Evolutionary conservation across 2,329 filamentous ascomycete genomes (phyloP).

Genomic region (Pseudocercospora vitis): DNA sequence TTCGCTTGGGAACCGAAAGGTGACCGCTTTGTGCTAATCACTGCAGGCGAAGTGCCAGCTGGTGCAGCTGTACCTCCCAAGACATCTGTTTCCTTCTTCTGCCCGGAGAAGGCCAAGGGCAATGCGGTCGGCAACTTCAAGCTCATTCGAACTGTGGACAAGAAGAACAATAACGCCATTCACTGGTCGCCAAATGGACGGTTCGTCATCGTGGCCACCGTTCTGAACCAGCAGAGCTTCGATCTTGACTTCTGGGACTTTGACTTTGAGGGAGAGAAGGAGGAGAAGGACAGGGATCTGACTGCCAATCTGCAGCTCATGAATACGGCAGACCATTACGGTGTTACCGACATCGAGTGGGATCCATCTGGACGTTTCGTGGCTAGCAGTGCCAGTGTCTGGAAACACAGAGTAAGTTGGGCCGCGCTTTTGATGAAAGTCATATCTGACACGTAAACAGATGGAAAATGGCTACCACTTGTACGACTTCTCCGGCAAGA

Average conservation of each 20-base stretch:
- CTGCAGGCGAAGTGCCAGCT: slow-evolving; percentile 77
- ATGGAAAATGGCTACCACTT: slow-evolving; percentile 99
- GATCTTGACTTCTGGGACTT: slow-evolving; percentile 98
- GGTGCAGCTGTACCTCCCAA: slow-evolving; percentile 84
- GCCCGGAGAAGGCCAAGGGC: slow-evolving; percentile 90
- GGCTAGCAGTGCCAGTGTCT: slow-evolving; percentile 86
- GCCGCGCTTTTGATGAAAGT: not conserved
- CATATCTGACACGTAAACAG: slow-evolving; percentile 47
- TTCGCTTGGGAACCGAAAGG: slow-evolving; percentile 99
- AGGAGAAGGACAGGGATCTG: slow-evolving; percentile 84
- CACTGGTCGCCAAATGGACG: slow-evolving; percentile 97
- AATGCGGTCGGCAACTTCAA: slow-evolving; percentile 86
- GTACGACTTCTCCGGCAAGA: slow-evolving; percentile 91
- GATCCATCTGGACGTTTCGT: slow-evolving; percentile 95
- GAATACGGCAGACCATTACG: slow-evolving; percentile 93
- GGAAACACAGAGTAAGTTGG: slow-evolving; percentile 85
- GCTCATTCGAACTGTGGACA: slow-evolving; percentile 89
- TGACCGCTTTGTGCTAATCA: slow-evolving; percentile 95
- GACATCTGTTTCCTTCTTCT: slow-evolving; percentile 94
- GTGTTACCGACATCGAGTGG: slow-evolving; percentile 97
- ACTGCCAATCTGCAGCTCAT: slow-evolving; percentile 93
- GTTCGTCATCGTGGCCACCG: slow-evolving; percentile 91
- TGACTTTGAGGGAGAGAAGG: slow-evolving; percentile 95
- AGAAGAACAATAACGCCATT: slow-evolving; percentile 99
- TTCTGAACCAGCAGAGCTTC: slow-evolving; percentile 87